phyloP scores from a whole-genome alignment of 345 rosid genomes.

The Conringia planisiliqua region DNA sequence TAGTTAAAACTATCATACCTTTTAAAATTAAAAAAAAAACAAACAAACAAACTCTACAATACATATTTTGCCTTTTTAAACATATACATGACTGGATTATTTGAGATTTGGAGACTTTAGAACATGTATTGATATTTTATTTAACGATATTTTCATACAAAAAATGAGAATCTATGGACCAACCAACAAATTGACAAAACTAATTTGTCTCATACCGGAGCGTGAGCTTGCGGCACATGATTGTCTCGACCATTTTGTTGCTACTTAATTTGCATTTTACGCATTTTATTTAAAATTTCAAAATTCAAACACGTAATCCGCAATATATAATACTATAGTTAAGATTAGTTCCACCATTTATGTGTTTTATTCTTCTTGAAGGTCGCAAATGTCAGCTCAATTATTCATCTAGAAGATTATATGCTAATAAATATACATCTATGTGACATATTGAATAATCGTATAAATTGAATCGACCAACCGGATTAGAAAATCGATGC shows the following conservation, averaged over 20 bases:
- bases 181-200: constrained; percentile 29
- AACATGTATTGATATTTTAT: background rate
- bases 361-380: constrained; percentile 20
- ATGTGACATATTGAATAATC: background rate
- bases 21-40: background rate
- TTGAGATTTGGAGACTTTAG: constrained; percentile 8
- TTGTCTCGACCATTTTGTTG: constrained; percentile 23
- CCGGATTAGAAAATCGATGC: background rate
- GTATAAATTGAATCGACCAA: constrained; percentile 8
- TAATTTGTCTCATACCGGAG: constrained; percentile 19
- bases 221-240: constrained; percentile 33
- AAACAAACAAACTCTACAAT: constrained; percentile 19
- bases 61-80: constrained; percentile 22
- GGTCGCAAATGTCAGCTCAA: constrained; percentile 25
- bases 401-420: constrained; percentile 30
- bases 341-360: background rate
- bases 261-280: constrained; percentile 5
- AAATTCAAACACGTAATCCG: constrained; percentile 17
- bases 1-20: background rate
- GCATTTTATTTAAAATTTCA: constrained; percentile 16
- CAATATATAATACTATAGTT: background rate
- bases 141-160: background rate
- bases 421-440: constrained; percentile 5
- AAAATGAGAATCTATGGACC: constrained; percentile 16
- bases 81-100: background rate